Evolutionary conservation across 331 rosid species (phyloP).

Genomic region (Malus hybrid): DNA sequence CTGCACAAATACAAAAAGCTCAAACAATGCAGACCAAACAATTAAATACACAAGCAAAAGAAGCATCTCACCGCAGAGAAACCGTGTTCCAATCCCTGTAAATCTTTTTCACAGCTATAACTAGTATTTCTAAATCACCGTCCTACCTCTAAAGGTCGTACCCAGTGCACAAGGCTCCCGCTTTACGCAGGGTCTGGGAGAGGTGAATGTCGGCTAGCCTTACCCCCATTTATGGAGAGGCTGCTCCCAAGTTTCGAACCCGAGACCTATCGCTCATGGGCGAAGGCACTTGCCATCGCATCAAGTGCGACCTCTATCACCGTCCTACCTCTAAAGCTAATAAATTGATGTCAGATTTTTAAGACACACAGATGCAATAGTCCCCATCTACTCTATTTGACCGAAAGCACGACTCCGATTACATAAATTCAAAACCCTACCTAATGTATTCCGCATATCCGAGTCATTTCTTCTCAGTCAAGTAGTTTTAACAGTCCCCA

Average conservation of each 20-base stretch:
- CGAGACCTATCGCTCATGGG: too few species aligned
- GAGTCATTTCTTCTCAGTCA: constrained; percentile 25
- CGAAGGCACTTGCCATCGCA: too few species aligned
- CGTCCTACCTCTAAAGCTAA: neutral
- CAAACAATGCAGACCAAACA: neutral
- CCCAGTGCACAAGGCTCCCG: too few species aligned
- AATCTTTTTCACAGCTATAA: neutral
- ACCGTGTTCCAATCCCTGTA: neutral
- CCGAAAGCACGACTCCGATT: constrained; percentile 10
- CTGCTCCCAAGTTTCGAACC: too few species aligned
- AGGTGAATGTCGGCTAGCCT: too few species aligned
- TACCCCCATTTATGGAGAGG: too few species aligned
- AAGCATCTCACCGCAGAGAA: neutral
- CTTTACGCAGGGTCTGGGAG: too few species aligned
- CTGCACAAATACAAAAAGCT: neutral
- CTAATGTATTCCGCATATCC: constrained; percentile 13
- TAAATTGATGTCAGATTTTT: neutral
- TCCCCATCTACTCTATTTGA: neutral
- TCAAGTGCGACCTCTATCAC: too few species aligned
- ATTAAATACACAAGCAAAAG: neutral
- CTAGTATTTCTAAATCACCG: neutral
- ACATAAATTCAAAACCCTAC: constrained; percentile 20
- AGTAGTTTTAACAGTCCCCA: constrained; percentile 19
- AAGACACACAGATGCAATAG: neutral
- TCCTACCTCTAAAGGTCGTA: neutral